Evolutionary conservation across 805 yeast species (phyloP).

Genomic region (Ogataea polymorpha): DNA sequence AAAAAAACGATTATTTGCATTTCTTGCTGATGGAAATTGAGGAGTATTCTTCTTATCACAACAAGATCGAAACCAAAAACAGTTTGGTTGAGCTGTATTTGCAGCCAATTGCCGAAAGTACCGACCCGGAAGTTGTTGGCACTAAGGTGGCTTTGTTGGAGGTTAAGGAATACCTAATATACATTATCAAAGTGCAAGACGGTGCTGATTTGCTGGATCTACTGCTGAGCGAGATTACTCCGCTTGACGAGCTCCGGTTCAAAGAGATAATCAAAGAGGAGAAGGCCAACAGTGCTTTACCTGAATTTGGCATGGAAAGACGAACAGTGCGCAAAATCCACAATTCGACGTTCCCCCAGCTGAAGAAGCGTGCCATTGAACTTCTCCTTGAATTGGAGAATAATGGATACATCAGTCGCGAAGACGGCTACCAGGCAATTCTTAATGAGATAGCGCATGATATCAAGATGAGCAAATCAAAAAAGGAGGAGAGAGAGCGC

Average conservation of each 20-base stretch:
- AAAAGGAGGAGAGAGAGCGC: constrained; percentile 38
- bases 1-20: constrained; percentile 44
- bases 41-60: constrained; percentile 18
- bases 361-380: constrained; percentile 74
- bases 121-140: constrained; percentile 42
- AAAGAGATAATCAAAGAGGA: constrained; percentile 51
- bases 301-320: constrained; percentile 33
- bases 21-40: constrained; percentile 22
- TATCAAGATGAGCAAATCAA: constrained; percentile 49
- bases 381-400: constrained; percentile 72
- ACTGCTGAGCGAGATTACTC: constrained; percentile 61
- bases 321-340: constrained; percentile 39
- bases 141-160: constrained; percentile 54
- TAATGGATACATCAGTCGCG: constrained; percentile 59
- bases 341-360: constrained; percentile 56
- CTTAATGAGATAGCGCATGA: constrained; percentile 83
- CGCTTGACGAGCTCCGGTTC: constrained; percentile 67
- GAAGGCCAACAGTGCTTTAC: constrained; percentile 23
- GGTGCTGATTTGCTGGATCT: constrained; percentile 54
- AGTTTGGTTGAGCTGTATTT: constrained; percentile 18
- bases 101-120: constrained; percentile 25
- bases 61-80: constrained; percentile 17
- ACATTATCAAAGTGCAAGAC: constrained; percentile 81
- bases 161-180: constrained; percentile 77
- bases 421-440: constrained; percentile 71